Evolutionary conservation across 2,329 filamentous ascomycete species (phyloP).

Genomic region (Byssoonygena ceratinophila): DNA sequence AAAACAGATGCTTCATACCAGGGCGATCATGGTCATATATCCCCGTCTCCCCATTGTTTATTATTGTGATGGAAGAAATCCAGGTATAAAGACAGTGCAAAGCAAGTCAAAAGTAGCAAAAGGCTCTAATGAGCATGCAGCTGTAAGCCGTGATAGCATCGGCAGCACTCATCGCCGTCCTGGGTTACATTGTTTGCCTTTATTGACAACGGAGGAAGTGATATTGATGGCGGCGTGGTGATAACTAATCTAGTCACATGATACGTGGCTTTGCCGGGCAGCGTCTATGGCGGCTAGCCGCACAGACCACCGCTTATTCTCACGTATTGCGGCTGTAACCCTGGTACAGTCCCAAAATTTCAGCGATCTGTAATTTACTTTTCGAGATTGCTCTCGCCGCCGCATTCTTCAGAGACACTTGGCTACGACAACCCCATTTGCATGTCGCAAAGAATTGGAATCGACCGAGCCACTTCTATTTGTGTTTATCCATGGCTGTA

Average conservation of each 20-base stretch:
- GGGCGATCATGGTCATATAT: slow-evolving; percentile 36
- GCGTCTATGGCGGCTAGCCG: slow-evolving; percentile 18
- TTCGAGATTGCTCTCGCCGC: not conserved
- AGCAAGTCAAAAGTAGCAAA: not conserved
- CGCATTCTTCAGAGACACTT: not conserved
- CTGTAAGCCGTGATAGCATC: not conserved
- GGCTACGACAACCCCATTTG: too few species aligned
- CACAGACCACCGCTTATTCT: slow-evolving; percentile 27
- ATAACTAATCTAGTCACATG: slow-evolving; percentile 3
- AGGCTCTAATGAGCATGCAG: too few species aligned
- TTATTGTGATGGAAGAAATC: not conserved
- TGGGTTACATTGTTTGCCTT: too few species aligned
- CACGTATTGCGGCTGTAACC: not conserved
- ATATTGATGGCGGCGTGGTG: not conserved
- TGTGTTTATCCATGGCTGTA: slow-evolving; percentile 8
- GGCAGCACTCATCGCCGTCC: too few species aligned
- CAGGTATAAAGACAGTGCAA: not conserved
- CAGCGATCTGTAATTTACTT: slow-evolving; percentile 7
- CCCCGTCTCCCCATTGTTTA: slow-evolving; percentile 36
- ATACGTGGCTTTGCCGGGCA: slow-evolving; percentile 3
- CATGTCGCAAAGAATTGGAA: not conserved
- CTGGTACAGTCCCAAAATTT: slow-evolving; percentile 8
- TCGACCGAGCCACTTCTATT: not conserved
- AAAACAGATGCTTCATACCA: slow-evolving; percentile 29
- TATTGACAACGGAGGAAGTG: not conserved